Base-by-base conservation (phyloP, 345 rosid species). In the Heritiera fomes region DNA sequence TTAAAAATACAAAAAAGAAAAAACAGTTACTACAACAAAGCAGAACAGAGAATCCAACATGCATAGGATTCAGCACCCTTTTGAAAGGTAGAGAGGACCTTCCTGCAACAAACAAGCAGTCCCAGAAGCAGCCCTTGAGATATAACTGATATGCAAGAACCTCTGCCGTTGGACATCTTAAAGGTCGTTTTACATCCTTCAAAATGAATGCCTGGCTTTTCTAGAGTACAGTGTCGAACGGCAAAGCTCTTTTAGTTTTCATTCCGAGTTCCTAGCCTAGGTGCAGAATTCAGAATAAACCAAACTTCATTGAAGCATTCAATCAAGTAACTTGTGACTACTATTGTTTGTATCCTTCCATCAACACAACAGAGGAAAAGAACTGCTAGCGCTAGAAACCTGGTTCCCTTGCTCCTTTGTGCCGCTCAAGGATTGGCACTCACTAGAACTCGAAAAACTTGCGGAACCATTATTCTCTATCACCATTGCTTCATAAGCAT, bases 391-490 rank as follows among this genome's bases (percentile, higher is more conserved):
- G 70, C 73, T 69, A 45, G 38, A 69, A 30, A 50, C 75, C 10
- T 2, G 60, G 60, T 28, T 71, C 23, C 43, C 75, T 15, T 17
- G 53, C 49, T 45, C 28, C 30, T 30, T 32, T 15, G 14, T 15
- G 15, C 59, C 8, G 14, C 45, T 30, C 45, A 14, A 71, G 2
- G 59, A 15, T 71, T 30, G 64, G 32, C 8, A 49, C 74, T 70
- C 74, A 49, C 34, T 47, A 17, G 75, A 71, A 68, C 49, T 41
- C 13, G 23, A 66, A 60, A 62, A 30, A 30, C 50, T 66, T 0
- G 71, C 55, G 8, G 74, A 78, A 71, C 70, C 41, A 60, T 70
- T 30, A 62, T 50, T 70, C 7, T 55, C 83, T 8, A n/a, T 34
- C 1, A 68, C 56, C 74, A 15, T 71, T 23, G 43, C 52, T 58